Percentiles rank a stretch among this genome's conserved stretches.
Evolutionary conservation across 108 stramenopile genomes (phyloP).

Genomic region (Cyclotella atomus): DNA sequence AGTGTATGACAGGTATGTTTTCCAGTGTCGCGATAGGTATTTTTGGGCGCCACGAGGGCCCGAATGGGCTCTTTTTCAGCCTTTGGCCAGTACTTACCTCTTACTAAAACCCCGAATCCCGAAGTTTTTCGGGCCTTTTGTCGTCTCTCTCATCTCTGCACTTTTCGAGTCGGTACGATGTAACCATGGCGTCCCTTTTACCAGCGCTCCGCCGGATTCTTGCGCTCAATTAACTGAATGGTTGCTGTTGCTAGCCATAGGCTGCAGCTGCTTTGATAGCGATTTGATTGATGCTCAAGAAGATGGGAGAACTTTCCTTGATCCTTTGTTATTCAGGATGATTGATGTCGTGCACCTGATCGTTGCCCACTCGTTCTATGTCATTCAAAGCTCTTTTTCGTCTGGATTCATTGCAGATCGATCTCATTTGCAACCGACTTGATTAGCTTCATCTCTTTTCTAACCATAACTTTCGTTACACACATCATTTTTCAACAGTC

Average conservation of each 20-base stretch:
- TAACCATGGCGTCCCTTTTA: slow-evolving; percentile 3
- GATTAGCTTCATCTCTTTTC: too few relatives aligned
- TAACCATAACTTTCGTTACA: not conserved
- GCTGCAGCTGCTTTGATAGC: too few relatives aligned
- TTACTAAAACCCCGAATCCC: not conserved
- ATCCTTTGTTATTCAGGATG: not conserved
- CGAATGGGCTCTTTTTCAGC: too few relatives aligned
- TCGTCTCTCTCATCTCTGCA: too few relatives aligned
- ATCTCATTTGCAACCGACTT: not conserved
- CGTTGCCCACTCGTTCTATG: not conserved
- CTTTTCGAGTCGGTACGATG: too few relatives aligned
- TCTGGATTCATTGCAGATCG: not conserved
- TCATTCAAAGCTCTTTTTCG: too few relatives aligned
- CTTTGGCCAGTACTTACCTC: not conserved
- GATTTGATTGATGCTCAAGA: too few relatives aligned
- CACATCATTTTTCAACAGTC: not conserved
- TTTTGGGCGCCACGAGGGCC: too few relatives aligned
- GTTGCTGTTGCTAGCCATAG: too few relatives aligned
- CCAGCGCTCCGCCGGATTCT: too few relatives aligned
- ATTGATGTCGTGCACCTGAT: slow-evolving; percentile 4
- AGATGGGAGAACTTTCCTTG: not conserved
- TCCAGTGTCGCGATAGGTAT: too few relatives aligned
- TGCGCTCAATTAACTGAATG: not conserved
- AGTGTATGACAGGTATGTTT: too few relatives aligned
- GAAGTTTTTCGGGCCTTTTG: not conserved